A percentile compares a stretch with the other conserved stretches of the same genome.
Conservation (phyloP, 2,329 filamentous ascomycete genomes). For the Thielaviopsis musarum region DNA sequence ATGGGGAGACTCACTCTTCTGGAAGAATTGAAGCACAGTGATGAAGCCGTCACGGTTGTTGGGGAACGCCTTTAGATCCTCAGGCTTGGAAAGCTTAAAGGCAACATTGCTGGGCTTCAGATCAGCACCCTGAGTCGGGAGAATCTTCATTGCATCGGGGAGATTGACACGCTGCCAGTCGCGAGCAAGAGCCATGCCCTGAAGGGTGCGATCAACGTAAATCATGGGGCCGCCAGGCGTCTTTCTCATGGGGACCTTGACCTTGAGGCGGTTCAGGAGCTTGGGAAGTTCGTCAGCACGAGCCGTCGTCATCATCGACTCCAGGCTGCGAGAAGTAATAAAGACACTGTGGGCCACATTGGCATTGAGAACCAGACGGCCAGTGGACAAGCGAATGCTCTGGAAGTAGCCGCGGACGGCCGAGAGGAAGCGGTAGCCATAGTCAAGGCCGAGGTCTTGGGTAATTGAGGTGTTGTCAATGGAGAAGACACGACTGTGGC, state of each 20-base stretch:
- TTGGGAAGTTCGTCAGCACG: slow-evolving; percentile 31
- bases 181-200: slow-evolving; percentile 1
- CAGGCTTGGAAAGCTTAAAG: slow-evolving; percentile 19
- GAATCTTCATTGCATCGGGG: background rate
- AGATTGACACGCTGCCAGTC: background rate
- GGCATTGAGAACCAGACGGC: slow-evolving; percentile 35
- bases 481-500: slow-evolving; percentile 33
- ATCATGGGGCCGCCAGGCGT: background rate
- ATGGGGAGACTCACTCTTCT: slow-evolving; percentile 21
- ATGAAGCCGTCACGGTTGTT: slow-evolving; percentile 17
- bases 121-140: background rate
- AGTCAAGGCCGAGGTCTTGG: slow-evolving; percentile 14
- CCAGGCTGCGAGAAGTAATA: slow-evolving; percentile 14
- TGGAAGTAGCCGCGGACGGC: slow-evolving; percentile 37
- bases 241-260: slow-evolving; percentile 6
- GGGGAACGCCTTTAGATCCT: slow-evolving; percentile 18
- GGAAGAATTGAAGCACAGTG: slow-evolving; percentile 28
- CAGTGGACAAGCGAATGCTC: slow-evolving; percentile 35
- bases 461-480: background rate
- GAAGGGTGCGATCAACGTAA: background rate
- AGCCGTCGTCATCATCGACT: slow-evolving; percentile 1
- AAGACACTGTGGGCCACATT: slow-evolving; percentile 40
- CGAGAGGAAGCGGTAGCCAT: slow-evolving; percentile 16
- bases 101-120: slow-evolving; percentile 14
- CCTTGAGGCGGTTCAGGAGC: slow-evolving; percentile 21